Evolutionary conservation across 2,329 filamentous ascomycete genomes (phyloP).

Genomic region (Exophiala mesophila): DNA sequence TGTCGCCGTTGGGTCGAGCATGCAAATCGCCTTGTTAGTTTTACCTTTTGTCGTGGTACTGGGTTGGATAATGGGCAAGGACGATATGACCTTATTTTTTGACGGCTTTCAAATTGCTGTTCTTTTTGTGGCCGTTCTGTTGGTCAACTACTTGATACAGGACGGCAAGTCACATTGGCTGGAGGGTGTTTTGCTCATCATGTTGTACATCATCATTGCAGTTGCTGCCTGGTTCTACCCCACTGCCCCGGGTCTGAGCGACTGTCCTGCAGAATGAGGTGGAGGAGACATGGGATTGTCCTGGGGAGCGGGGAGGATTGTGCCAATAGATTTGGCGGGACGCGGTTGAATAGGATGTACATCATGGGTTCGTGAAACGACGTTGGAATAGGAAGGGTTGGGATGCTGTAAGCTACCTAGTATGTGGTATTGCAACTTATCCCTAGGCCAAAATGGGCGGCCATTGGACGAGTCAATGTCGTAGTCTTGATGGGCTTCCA

Average conservation of each 20-base stretch:
- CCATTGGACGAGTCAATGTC: too few relatives aligned
- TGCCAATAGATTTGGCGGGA: too few relatives aligned
- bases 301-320: too few relatives aligned
- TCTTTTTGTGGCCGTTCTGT: slow-evolving; percentile 52
- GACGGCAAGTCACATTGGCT: slow-evolving; percentile 58
- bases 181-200: slow-evolving; percentile 57
- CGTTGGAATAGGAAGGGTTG: too few relatives aligned
- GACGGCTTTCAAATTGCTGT: slow-evolving; percentile 79
- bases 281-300: too few relatives aligned
- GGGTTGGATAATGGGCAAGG: slow-evolving; percentile 56
- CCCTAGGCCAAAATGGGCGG: too few relatives aligned
- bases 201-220: slow-evolving; percentile 59
- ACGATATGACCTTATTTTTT: slow-evolving; percentile 71
- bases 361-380: too few relatives aligned
- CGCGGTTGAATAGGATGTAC: too few relatives aligned
- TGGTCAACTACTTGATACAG: slow-evolving; percentile 59
- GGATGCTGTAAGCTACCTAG: too few relatives aligned
- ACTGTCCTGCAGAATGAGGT: slow-evolving; percentile 13
- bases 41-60: slow-evolving; percentile 57
- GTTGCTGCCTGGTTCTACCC: slow-evolving; percentile 36
- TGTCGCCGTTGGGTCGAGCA: slow-evolving; percentile 60
- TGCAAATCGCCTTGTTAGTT: slow-evolving; percentile 61
- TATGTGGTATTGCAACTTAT: too few relatives aligned
- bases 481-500: too few relatives aligned
- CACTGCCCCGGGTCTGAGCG: slow-evolving; percentile 19